Evolutionary conservation across 768 basidiomycete genomes (phyloP), one percentile per base, ranked within the genome.

Genomic region (Naganishia randhawae): DNA sequence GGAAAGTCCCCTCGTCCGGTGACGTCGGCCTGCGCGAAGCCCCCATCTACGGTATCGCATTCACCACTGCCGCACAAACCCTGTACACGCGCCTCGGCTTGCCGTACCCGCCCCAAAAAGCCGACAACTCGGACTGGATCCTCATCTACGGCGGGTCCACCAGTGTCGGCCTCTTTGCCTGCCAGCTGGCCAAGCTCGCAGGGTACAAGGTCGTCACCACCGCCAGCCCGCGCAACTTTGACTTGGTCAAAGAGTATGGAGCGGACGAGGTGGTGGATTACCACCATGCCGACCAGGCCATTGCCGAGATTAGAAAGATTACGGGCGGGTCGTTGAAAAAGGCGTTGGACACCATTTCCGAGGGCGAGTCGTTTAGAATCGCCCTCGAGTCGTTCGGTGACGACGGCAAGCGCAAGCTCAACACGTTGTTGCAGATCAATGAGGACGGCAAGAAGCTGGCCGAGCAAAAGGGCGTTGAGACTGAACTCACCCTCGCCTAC

Each of bases 201-300:
- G 80, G 79, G 2, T 74, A 76, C 71, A 77, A 78, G 52, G 80
- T 82, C 66, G 71, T 81, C 63, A 74, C 81, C 6, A 77, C 77
- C 31, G 75, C 78, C 45, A 82, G 82, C 0, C 77, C 78, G 6
- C 74, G 74, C 50, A 81, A 81, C 65, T 77, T 75, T 69, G 80
- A 78, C 25, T 75, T 82, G 31, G 73, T 81, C 68, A 80, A 79
- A 69, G 72, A 76, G 1, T 76, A 81, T 62, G 78, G 82, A 9
- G 82, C 83, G 8, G 75, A 80, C 63, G 75, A 73, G 11, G 81
- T 81, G 19, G 82, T 84, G 63, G 85, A 87, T 37, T 78, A 78
- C 64, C 67, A 73, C 48, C 70, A 76, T 64, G 62, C 50, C n/a
- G 69, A 67, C 8, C 66, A 64, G 17, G 76, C 73, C 3, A 29